Base-by-base conservation (phyloP, 1,139 yeast genomes). In the Yamadazyma oceani region DNA sequence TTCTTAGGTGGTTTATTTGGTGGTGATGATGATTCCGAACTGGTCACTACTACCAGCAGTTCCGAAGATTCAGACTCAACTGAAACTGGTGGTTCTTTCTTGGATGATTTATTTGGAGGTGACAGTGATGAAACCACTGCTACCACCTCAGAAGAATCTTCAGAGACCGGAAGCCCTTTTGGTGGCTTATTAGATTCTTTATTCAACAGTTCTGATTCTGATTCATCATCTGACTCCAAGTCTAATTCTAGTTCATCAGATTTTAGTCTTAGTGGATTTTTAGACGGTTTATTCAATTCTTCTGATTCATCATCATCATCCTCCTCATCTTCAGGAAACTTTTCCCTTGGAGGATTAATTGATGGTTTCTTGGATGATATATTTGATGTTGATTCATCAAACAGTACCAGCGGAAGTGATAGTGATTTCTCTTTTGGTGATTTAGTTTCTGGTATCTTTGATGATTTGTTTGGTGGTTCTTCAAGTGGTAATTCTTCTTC, bases 331-430 rank as follows among this genome's bases (percentile, higher is more conserved):
- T 48, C 53, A 11, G 46, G 55, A 30, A 43, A 45, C 39, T 45
- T 45, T 31, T 44, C 51, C 9, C 36, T 48, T 24, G 35, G 49
- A 22, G 37, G 40, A 9, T 39, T 47, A 4, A 36, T 48, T 35
- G 50, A 47, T 38, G 51, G 51, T 22, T 38, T 59, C 21, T 45
- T 58, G 31, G 53, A 48, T 35, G 57, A 53, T 38, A 44, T 58
- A 34, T 48, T 60, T 32, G 49, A 44, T 32, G 46, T 39, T 24
- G 38, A 42, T 35, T 39, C 52, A 11, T 35, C 51, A 21, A 37
- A 47, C 10, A 31, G 43, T 9, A 27, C 51, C 3, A 39, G 53
- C 21, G 35, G 44, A 7, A 45, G 50, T 14, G 47, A 48, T 3
- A 44, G 53, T 10, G 37, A 37, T 34, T 41, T 43, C 27, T 42